Evolutionary conservation across 495 filamentous ascomycete genomes (phyloP), one percentile per base, ranked within the genome.

Genomic region (Penicillium turbatum): DNA sequence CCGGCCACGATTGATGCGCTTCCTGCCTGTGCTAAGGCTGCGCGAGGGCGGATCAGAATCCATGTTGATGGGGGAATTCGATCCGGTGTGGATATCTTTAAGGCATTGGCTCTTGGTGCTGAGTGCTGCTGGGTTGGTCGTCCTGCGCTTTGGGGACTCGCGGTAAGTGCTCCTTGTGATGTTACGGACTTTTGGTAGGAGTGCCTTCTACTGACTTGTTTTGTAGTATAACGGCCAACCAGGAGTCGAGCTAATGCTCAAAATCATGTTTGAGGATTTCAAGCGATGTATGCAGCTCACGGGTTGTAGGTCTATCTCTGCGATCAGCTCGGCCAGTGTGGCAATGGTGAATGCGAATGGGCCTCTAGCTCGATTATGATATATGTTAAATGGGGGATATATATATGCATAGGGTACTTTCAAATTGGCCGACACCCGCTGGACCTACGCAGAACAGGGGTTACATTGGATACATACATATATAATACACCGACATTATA

Each of bases 81-180:
- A 30, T 67, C 82, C 5, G 86, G 86, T 1, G 80, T 74, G 8
- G 86, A 88, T 64, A 82, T 88, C 12, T 82, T 89, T 56, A 89
- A 88, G 64, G 82, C 82, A 0, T 39, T 89, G 48, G 86, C 82
- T 45, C 65, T 89, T 8, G 86, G 86, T 3, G 85, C 84, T 3
- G 82, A 70, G 45, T 82, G 75, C 0, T 84, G 86, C 12, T 84
- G 80, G 13, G 68, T 89, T 15, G 86, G 86, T n/a, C 73, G 85
- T 45, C 80, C 79, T 10, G 79, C 79, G 37, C 60, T 88, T 56
- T 88, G 67, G 65, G 67, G 67, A 3, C 45, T 70, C 26, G 69
- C 69, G 5, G 69, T 70, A 55, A 50, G 63, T 60, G 6, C 15
- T 48, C 26, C 34, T 27, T 29, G 24, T 26, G 15, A 13, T 24